Percentiles rank a stretch among this genome's conserved stretches.
Conservation (phyloP, 768 basidiomycete species). For the Russula sp. region DNA sequence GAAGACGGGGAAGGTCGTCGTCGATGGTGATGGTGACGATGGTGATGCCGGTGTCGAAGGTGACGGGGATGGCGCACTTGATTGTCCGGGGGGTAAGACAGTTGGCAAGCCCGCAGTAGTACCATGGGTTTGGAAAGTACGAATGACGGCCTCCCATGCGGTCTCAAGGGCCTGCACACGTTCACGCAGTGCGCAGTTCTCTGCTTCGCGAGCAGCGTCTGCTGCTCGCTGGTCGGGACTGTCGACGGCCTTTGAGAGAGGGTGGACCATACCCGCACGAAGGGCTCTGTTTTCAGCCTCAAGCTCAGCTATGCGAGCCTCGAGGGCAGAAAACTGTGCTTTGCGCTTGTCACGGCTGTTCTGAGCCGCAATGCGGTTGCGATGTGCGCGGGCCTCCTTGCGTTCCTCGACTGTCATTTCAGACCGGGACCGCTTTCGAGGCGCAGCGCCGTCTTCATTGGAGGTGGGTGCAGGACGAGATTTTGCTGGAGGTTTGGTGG, state of each 20-base stretch:
- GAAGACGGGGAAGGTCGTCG: slow-evolving; percentile 28
- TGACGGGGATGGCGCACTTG: slow-evolving; percentile 11
- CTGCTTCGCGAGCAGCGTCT: slow-evolving; percentile 42
- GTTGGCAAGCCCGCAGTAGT: slow-evolving; percentile 41
- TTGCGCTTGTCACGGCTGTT: slow-evolving; percentile 88
- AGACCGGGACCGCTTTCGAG: slow-evolving; percentile 70
- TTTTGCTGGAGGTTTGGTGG: slow-evolving; percentile 18
- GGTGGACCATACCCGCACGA: slow-evolving; percentile 40
- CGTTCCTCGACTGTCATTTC: slow-evolving; percentile 63
- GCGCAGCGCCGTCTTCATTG: slow-evolving; percentile 29
- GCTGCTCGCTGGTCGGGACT: slow-evolving; percentile 31
- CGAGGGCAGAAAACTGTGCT: slow-evolving; percentile 84
- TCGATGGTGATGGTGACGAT: slow-evolving; percentile 27
- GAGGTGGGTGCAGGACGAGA: slow-evolving; percentile 18
- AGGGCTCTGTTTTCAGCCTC: slow-evolving; percentile 79
- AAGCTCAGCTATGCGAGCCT: slow-evolving; percentile 83
- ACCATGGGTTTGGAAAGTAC: slow-evolving; percentile 63
- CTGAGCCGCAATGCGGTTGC: slow-evolving; percentile 91
- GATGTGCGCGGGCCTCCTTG: slow-evolving; percentile 81
- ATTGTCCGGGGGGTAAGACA: slow-evolving; percentile 22
- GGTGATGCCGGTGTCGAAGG: slow-evolving; percentile 21
- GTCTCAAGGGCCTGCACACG: slow-evolving; percentile 71
- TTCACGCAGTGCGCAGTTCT: slow-evolving; percentile 71
- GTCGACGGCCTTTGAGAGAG: slow-evolving; percentile 26
- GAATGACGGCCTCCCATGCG: slow-evolving; percentile 76